Base-by-base conservation (phyloP, 129 eudicot species). In the Artemisia tridentata region DNA sequence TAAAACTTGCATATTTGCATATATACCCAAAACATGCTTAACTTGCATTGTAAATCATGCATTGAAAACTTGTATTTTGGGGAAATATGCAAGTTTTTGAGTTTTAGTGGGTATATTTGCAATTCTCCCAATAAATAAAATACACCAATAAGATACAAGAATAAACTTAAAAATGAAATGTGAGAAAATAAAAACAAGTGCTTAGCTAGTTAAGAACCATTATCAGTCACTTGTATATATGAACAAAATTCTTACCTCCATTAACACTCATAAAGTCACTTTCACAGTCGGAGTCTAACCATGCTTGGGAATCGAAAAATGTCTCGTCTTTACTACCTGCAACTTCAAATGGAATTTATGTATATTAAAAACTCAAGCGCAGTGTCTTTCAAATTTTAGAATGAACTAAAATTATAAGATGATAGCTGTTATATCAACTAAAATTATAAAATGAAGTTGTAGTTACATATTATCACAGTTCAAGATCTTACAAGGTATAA, bases 231-330 rank as follows among this genome's bases (percentile, higher is more conserved):
- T 3, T 20, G 67, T 23, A 20, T 62, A 6, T 8, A 41, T 19
- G 34, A 63, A 29, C 11, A 53, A 0, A 68, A 1, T 51, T 75
- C 73, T 69, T 82, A 85, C 90, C 90, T 57, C 91, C 95, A 73
- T 81, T 85, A 18, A 85, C 86, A 63, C 95, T 88, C 69, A 66
- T 76, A 61, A 80, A 88, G 45, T 80, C 84, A 66, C 82, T 85
- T 52, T 88, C 95, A 18, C 95, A 83, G 63, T 85, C 95, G 0
- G 95, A 88, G n/a, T 88, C 95, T 23, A 85, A 70, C 95, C 95
- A 88, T 45, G 84, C 83, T 47, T 88, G 95, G 11, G 95, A 80
- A 75, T 88, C 95, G 63, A 78, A 88, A 67, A 88, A 88, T 53
- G 72, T 60, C 72, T 88, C 95, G 15, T 84, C 95, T 78, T 84